Base-by-base conservation (phyloP, 2,329 filamentous ascomycete genomes). In the Penicillium sp. region DNA sequence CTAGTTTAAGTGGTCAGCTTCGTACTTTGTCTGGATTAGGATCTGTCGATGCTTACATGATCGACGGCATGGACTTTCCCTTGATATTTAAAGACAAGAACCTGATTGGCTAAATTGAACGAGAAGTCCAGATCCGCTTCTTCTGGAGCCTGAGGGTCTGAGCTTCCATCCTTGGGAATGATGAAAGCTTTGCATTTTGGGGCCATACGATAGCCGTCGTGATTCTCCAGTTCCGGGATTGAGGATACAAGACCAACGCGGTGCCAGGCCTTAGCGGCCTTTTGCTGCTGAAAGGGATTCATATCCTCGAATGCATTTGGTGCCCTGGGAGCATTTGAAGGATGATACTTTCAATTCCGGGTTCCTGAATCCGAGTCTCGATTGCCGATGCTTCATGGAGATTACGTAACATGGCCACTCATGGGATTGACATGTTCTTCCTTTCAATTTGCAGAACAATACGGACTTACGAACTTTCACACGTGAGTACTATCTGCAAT, bases 11-110 rank as follows among this genome's bases (percentile, higher is more conserved):
- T 27, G 25, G 29, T 26, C 9, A 27, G 58, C 39, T 48, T 33
- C 29, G 27, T 13, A 42, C 39, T 42, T 23, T 4, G n/a, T 23
- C 19, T 42, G 11, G 35, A 39, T 39, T 7, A 19, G 33, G n/a
- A 39, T 39, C n/a, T 42, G n/a, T 23, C 4, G 23, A 23, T 2
- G 66, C 70, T 77, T 67, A 89, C 87, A 75, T 90, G 87, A 57
- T 90, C 86, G 23, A 90, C 76, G 0, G 88, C 88, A 65, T 89
- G 82, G n/a, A 90, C 78, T 58, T 83, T 85, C 3, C 83, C 84
- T 51, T 80, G 82, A 65, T 88, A 88, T 62, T 80, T 80, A 60
- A 89, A 90, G 0, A 90, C 80, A 19, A 90, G 77, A 0, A 90
- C 84, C 65, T 90, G 87, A 54, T 88, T 79, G 46, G 77, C 79